Evolutionary conservation across 768 basidiomycete species (phyloP).

Genomic region (Chiua virens): DNA sequence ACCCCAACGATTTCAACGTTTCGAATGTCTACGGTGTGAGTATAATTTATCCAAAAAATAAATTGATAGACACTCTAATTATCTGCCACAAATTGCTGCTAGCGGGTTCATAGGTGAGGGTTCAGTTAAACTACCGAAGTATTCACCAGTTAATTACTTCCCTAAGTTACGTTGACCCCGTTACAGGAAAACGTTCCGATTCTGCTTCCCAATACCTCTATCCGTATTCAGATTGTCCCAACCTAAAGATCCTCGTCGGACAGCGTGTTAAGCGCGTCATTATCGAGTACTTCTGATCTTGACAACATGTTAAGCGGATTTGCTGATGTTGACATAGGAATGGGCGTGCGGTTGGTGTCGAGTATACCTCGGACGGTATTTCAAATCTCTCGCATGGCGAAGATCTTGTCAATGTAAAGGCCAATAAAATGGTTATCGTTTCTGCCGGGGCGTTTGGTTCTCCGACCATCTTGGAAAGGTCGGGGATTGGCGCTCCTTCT

Average conservation of each 20-base stretch:
- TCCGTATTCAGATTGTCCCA: conserved; percentile 26
- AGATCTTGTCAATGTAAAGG: conserved; percentile 11
- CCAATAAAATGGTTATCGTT: too few species aligned
- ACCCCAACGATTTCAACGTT: conserved; percentile 44
- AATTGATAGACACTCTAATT: too few species aligned
- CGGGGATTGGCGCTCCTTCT: too few species aligned
- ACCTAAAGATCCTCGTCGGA: conserved; percentile 24
- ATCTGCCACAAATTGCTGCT: too few species aligned
- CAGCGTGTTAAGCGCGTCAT: conserved; percentile 32
- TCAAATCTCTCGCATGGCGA: conserved; percentile 15
- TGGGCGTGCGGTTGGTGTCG: conserved; percentile 8
- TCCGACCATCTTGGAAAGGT: too few species aligned
- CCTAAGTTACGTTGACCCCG: conserved; percentile 50
- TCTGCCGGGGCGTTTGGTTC: too few species aligned
- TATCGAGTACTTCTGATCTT: conserved; percentile 32
- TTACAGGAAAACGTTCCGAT: conserved; percentile 34
- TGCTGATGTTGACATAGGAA: conserved; percentile 16
- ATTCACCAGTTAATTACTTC: too few species aligned
- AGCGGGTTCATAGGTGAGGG: conserved; percentile 19
- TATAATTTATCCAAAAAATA: background rate
- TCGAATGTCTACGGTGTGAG: conserved; percentile 23
- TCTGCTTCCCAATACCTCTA: conserved; percentile 37
- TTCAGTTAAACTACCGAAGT: too few species aligned
- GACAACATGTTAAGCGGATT: background rate
- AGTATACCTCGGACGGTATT: conserved; percentile 21